These are phyloP conservation scores for Angophora floribunda DNA, from an alignment of 345 rosid species.

Conservation along the genomic window DNA sequence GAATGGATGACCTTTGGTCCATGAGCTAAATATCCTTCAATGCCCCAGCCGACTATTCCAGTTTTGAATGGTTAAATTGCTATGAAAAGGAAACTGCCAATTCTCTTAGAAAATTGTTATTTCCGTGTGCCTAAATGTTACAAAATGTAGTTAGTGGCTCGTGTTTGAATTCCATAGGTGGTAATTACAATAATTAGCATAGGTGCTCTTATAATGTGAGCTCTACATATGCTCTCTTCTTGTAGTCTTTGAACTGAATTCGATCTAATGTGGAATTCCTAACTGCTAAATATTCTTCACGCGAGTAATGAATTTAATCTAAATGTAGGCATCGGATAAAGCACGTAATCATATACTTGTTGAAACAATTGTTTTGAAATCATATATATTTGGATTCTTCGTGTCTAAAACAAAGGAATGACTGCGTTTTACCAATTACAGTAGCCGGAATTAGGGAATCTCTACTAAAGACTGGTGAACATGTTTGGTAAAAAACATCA, in stretches of 20 bases:
- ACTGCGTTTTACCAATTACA: neutral
- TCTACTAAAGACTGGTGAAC: neutral
- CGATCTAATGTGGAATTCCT: neutral
- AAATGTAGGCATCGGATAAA: neutral
- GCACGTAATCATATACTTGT: neutral
- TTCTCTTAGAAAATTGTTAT: neutral
- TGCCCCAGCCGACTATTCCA: neutral
- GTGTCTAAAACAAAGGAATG: neutral
- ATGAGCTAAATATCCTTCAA: neutral
- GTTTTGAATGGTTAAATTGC: neutral
- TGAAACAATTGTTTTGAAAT: neutral
- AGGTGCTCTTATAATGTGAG: neutral
- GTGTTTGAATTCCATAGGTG: neutral
- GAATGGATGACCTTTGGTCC: rapidly evolving
- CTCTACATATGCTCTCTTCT: neutral
- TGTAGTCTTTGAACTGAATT: neutral
- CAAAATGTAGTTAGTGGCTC: neutral
- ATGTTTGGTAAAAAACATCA: neutral
- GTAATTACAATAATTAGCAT: neutral
- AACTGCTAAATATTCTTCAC: neutral
- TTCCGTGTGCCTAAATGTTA: neutral
- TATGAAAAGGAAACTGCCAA: neutral
- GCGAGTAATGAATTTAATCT: rapidly evolving
- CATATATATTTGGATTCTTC: neutral
- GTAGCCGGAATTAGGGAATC: neutral